Base-by-base conservation (phyloP, 805 yeast species). In the Ogataea populi-albae region DNA sequence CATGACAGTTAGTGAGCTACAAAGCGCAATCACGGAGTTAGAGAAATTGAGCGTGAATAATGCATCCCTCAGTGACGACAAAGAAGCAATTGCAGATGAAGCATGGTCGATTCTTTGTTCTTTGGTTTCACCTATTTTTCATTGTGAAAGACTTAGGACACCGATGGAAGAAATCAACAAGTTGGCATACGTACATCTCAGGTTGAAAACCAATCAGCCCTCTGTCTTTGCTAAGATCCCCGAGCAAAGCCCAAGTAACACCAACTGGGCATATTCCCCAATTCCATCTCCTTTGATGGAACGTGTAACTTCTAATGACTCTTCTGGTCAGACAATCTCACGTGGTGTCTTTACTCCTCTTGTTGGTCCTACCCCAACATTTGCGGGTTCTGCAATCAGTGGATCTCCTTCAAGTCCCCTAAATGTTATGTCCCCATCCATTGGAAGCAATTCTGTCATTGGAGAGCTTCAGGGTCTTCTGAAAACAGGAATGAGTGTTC, bases 101-200 rank as follows among this genome's bases (percentile, higher is more conserved):
- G 62, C 79, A 2, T 77, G 80, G 78, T 50, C 66, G 2, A 52
- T 72, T 6, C 55, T 79, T 1, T 57, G 68, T 7, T 52, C 65
- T 3, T 49, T 68, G 5, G 61, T 71, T 0, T 50, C 64, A 17
- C 73, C 80, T 1, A 43, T 79, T 6, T 79, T 77, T 47, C 52
- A 54, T 33, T 70, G 75, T n/a, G 75, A 69, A 20, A 59, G 62
- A 4, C 46, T 76, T 24, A 61, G 70, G 14, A 68, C 71, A 0
- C 78, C 82, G 0, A 68, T 78, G 3, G 85, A 79, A 43, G 81
- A 78, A 47, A 56, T 73, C 16, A 77, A 76, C 47, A 68, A 65
- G 29, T 55, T 76, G 35, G 70, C 77, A 1, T 55, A 56, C 16
- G 34, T 64, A 7, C 62, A 62, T 41, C 35, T 61, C n/a, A 46